phyloP scores from a whole-genome alignment of 2,329 filamentous ascomycete species.

The Akanthomyces dipterigenus region DNA sequence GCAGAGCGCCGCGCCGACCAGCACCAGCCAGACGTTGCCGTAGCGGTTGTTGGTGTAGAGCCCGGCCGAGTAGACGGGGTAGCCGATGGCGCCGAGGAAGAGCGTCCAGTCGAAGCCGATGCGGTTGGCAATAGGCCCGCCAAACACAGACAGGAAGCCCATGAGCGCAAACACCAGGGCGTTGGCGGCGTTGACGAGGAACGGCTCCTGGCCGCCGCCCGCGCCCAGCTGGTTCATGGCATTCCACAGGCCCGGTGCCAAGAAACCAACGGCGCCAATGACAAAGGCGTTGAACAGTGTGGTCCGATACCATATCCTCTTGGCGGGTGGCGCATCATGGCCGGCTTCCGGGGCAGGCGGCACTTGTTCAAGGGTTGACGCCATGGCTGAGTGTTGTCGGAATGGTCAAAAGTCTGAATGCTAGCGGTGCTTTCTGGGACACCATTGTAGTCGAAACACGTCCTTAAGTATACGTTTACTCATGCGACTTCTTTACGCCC shows the following conservation, averaged over 20 bases:
- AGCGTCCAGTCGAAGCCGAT: conserved; percentile 41
- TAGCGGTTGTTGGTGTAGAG: conserved; percentile 44
- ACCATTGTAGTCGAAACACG: not conserved
- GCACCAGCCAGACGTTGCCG: conserved; percentile 45
- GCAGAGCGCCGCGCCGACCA: conserved; percentile 40
- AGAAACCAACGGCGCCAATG: conserved; percentile 45
- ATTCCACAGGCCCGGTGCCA: conserved; percentile 47
- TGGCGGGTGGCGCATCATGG: not conserved
- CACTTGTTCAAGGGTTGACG: not conserved
- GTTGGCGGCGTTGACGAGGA: conserved; percentile 45
- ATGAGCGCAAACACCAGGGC: conserved; percentile 40
- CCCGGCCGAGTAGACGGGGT: conserved; percentile 40
- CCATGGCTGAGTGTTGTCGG: not conserved
- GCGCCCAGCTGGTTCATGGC: conserved; percentile 48
- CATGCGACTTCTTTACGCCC: not conserved
- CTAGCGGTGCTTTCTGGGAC: not conserved
- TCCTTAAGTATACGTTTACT: not conserved
- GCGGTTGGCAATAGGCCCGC: conserved; percentile 40
- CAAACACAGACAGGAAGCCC: conserved; percentile 40
- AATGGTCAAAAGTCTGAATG: not conserved
- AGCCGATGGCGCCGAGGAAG: conserved; percentile 38
- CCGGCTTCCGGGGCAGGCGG: not conserved
- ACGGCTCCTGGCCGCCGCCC: conserved; percentile 43
- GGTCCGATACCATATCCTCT: conserved; percentile 38
- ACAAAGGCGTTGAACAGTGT: conserved; percentile 48